These are phyloP conservation scores for Trametes coccinea DNA, from an alignment of 768 basidiomycete genomes.

Conservation along the genomic window DNA sequence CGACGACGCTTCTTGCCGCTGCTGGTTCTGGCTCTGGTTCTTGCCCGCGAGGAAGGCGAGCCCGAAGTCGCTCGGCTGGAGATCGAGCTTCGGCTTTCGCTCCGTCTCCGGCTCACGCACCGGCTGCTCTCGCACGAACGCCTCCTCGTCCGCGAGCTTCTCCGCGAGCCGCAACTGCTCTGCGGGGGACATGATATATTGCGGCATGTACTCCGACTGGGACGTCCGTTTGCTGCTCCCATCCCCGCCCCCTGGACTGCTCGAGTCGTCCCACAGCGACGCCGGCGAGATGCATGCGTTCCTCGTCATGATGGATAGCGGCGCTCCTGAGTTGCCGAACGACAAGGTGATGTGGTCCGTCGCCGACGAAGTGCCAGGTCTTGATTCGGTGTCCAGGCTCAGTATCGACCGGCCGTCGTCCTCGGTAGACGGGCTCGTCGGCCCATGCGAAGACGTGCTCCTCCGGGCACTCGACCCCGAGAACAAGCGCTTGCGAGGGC, in stretches of 20 bases:
- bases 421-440: constrained; percentile 35
- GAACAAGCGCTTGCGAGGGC: constrained; percentile 57
- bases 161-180: constrained; percentile 65
- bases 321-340: constrained; percentile 27
- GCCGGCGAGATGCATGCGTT: constrained; percentile 34
- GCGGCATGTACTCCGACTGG: constrained; percentile 52
- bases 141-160: constrained; percentile 38
- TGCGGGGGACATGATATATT: constrained; percentile 67
- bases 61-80: constrained; percentile 28
- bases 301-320: constrained; percentile 29
- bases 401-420: constrained; percentile 59
- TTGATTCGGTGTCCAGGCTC: constrained; percentile 43
- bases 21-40: constrained; percentile 8
- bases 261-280: constrained; percentile 48
- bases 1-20: neutral
- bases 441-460: constrained; percentile 48
- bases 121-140: constrained; percentile 1
- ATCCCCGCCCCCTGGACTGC: neutral
- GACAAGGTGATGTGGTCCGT: constrained; percentile 29
- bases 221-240: constrained; percentile 30
- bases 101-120: constrained; percentile 15
- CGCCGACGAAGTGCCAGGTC: constrained; percentile 19
- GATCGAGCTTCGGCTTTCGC: constrained; percentile 25
- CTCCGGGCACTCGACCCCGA: constrained; percentile 55
- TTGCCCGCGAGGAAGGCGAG: constrained; percentile 16